Evolutionary conservation across 2,329 filamentous ascomycete species (phyloP), one percentile per base, ranked within the genome.

Genomic region (Thelonectria discophora): DNA sequence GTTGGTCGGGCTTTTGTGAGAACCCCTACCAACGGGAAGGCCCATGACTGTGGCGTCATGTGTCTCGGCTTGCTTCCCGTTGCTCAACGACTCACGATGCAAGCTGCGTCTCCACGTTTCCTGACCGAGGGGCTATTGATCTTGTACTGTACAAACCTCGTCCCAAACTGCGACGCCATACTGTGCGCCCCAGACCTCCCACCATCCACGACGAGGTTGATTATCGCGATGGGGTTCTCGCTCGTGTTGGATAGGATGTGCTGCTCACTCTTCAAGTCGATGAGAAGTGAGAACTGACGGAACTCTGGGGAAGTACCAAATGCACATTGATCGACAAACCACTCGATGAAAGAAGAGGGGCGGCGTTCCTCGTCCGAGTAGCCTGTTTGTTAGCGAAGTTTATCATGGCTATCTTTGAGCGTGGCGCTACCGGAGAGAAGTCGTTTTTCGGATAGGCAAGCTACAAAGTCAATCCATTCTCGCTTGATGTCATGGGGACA

Each of bases 11-110:
- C n/a, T 7, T 24, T 24, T 7, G 32, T 11, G 40, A 5, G 5
- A 34, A 34, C 13, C n/a, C 45, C 24, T 32, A n/a, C 49, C 15
- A 48, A 30, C n/a, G 49, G 45, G 40, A 40, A 20, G 47, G 47
- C 34, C 48, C 47, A 62, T 55, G 46, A 57, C 20, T 46, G 55
- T 65, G 65, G 68, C 58, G 58, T 67, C 60, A 67, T 65, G 57
- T 58, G 37, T 64, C 60, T 67, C 58, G 62, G 57, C 61, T 62
- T 52, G 53, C 48, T 56, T 58, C 60, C 55, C 50, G 54, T 55
- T 21, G 43, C 56, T 58, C 39, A 46, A 57, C 55, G 60, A 60
- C 55, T 58, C 60, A 57, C 54, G 55, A 59, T 47, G 47, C 24
- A 18, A 13, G 18, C 43, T 42, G 6, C 18, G 45, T 50, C 51